Conservation (phyloP, 176 grass and related monocot species). For the Triticum urartu region DNA sequence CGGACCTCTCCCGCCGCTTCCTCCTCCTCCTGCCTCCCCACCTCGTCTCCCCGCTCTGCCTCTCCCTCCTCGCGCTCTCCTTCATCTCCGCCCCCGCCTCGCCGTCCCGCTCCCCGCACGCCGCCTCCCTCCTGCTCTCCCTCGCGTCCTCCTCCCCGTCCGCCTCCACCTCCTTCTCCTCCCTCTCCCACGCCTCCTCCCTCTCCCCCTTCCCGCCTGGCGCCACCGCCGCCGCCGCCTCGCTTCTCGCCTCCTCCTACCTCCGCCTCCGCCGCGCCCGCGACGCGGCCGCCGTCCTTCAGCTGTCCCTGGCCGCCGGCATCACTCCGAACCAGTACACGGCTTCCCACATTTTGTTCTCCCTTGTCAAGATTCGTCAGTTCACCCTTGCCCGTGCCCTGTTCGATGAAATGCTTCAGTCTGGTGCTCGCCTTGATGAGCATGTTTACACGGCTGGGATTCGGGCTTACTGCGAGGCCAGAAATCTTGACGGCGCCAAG, state of each 20-base stretch:
- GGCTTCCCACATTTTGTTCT: slow-evolving; percentile 55
- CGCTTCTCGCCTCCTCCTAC: slow-evolving; percentile 50
- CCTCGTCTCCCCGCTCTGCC: slow-evolving; percentile 39
- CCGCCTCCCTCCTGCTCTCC: slow-evolving; percentile 32
- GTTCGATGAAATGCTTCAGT: slow-evolving; percentile 58
- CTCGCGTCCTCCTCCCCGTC: slow-evolving; percentile 20
- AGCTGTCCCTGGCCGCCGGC: slow-evolving; percentile 36
- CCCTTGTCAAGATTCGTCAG: slow-evolving; percentile 49
- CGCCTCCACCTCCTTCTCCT: neutral
- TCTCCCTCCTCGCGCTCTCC: slow-evolving; percentile 46
- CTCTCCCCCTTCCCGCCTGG: neutral
- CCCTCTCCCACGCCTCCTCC: slow-evolving; percentile 6
- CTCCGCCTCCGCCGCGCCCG: slow-evolving; percentile 41
- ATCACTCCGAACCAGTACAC: slow-evolving; percentile 43
- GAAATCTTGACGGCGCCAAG: slow-evolving; percentile 39
- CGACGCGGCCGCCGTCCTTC: slow-evolving; percentile 41
- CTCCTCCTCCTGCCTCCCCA: slow-evolving; percentile 15
- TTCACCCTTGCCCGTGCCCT: slow-evolving; percentile 53
- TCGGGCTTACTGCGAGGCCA: slow-evolving; percentile 59
- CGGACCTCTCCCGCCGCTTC: slow-evolving; percentile 18
- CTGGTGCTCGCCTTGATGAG: slow-evolving; percentile 34
- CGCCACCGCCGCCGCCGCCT: slow-evolving; percentile 21
- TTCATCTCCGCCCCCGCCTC: slow-evolving; percentile 36
- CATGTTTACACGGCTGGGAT: slow-evolving; percentile 62
- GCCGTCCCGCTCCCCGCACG: slow-evolving; percentile 27